Conservation (phyloP, 2,329 filamentous ascomycete genomes). For the Cytospora mali region DNA sequence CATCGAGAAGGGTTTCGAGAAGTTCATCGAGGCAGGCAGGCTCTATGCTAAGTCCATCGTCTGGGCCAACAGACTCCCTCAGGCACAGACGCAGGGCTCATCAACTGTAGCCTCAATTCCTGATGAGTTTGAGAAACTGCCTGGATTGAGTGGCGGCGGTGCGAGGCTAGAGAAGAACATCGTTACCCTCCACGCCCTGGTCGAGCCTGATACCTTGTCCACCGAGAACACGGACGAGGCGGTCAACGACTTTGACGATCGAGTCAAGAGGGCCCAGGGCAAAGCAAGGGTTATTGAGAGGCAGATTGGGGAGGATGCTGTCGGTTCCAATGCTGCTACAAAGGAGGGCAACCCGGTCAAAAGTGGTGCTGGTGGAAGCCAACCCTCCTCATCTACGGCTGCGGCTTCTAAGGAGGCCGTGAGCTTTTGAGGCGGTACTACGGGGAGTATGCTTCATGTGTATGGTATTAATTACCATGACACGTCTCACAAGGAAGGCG, state of each 20-base stretch:
- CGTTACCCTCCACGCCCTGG: conserved; percentile 71
- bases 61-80: conserved; percentile 75
- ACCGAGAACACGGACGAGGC: conserved; percentile 85
- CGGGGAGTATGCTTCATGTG: neutral
- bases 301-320: conserved; percentile 51
- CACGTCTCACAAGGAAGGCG: neutral
- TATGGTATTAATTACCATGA: neutral
- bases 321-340: neutral
- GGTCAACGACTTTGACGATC: conserved; percentile 89
- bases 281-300: conserved; percentile 86
- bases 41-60: conserved; percentile 77
- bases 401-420: conserved; percentile 16
- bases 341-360: neutral
- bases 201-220: conserved; percentile 76
- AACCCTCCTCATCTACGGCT: conserved; percentile 4
- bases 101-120: neutral
- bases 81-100: conserved; percentile 12
- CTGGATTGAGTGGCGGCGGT: conserved; percentile 40
- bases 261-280: conserved; percentile 77
- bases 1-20: conserved; percentile 90
- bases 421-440: neutral
- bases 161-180: conserved; percentile 77
- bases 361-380: neutral
- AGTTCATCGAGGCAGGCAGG: conserved; percentile 79
- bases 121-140: conserved; percentile 34